Conservation (phyloP, 108 stramenopile species). For the Cyclotella baltica region DNA sequence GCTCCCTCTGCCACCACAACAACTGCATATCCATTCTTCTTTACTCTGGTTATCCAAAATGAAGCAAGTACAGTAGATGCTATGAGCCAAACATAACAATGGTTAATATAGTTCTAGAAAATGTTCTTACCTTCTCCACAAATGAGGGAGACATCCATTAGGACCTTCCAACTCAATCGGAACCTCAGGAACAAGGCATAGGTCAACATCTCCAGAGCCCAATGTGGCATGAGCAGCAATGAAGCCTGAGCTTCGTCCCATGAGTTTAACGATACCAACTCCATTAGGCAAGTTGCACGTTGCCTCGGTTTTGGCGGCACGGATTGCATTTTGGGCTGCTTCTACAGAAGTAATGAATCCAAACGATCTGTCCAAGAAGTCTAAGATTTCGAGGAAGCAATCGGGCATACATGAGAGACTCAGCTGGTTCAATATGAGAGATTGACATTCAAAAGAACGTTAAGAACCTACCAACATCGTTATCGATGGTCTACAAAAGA, state of each 20-base stretch:
- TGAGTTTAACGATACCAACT: slow-evolving; percentile 96
- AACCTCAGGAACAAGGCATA: slow-evolving; percentile 97
- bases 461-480: too few species aligned
- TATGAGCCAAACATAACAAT: too few species aligned
- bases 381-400: too few species aligned
- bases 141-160: slow-evolving; percentile 91
- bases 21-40: slow-evolving; percentile 96
- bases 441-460: too few species aligned
- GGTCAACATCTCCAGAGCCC: slow-evolving; percentile 92
- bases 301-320: slow-evolving; percentile 94
- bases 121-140: too few species aligned
- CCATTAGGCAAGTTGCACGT: slow-evolving; percentile 96
- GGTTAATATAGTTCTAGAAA: too few species aligned
- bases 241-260: slow-evolving; percentile 95
- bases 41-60: too few species aligned
- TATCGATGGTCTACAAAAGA: slow-evolving; percentile 70
- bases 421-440: too few species aligned
- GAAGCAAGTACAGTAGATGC: too few species aligned
- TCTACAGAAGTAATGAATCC: slow-evolving; percentile 94
- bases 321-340: slow-evolving; percentile 89
- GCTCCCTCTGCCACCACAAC: slow-evolving; percentile 99
- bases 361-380: slow-evolving; percentile 96
- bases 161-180: slow-evolving; percentile 93
- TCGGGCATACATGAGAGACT: too few species aligned
- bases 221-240: slow-evolving; percentile 94